Evolutionary conservation across 306 rosid genomes (phyloP).

Genomic region (Gillenia trifoliata): DNA sequence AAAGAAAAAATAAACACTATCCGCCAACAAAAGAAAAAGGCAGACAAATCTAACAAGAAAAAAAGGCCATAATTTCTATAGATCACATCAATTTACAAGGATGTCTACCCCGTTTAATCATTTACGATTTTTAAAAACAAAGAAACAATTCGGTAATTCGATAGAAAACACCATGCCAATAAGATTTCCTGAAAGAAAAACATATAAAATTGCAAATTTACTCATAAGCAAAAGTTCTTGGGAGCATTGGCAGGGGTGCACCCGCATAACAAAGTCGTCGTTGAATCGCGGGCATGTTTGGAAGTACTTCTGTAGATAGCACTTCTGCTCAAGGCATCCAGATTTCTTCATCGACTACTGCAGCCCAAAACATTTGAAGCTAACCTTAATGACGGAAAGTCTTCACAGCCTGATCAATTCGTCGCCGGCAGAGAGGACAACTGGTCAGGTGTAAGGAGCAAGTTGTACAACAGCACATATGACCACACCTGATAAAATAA

Average conservation of each 20-base stretch:
- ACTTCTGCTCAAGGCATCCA: slow-evolving; percentile 1
- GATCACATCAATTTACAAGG: slow-evolving; percentile 11
- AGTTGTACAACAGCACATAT: slow-evolving; percentile 90
- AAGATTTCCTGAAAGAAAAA: slow-evolving; percentile 4
- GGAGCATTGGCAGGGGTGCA: background rate
- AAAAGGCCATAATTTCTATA: background rate
- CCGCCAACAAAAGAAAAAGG: background rate
- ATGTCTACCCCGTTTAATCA: background rate
- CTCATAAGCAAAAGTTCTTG: background rate
- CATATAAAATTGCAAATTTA: background rate
- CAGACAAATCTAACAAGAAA: background rate
- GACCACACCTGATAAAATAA: slow-evolving; percentile 78
- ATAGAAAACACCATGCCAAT: background rate
- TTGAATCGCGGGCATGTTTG: background rate
- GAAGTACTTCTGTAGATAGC: background rate
- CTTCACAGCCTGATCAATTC: slow-evolving; percentile 78
- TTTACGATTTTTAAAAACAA: slow-evolving; percentile 32
- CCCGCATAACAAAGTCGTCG: background rate
- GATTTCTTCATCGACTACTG: background rate
- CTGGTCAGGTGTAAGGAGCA: slow-evolving; percentile 82
- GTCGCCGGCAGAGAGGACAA: slow-evolving; percentile 92
- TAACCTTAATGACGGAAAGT: slow-evolving; percentile 81
- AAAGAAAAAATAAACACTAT: background rate
- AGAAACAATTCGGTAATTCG: slow-evolving; percentile 7
- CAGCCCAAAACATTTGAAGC: slow-evolving; percentile 4